Evolutionary conservation across 768 basidiomycete genomes (phyloP).

Genomic region (Stropharia rugosoannulata): DNA sequence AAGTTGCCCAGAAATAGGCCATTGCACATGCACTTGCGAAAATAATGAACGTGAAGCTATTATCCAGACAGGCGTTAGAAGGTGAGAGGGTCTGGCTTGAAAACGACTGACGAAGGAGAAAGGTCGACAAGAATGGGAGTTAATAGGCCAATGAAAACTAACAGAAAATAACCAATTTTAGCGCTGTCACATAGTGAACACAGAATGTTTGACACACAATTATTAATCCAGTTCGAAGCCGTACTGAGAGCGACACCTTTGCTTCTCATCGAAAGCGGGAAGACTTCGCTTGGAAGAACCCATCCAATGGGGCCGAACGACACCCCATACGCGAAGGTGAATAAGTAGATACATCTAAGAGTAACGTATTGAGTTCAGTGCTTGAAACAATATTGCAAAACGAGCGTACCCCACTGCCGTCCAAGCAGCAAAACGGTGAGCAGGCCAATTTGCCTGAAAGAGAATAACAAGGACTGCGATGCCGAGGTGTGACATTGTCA

Average conservation of each 20-base stretch:
- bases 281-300: constrained; percentile 84
- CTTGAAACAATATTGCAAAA: not conserved
- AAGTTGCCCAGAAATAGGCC: constrained; percentile 72
- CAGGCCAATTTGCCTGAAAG: constrained; percentile 57
- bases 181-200: too few relatives aligned
- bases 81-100: not conserved
- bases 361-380: not conserved
- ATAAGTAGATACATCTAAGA: constrained; percentile 62
- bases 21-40: constrained; percentile 65
- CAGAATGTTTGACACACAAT: constrained; percentile 45
- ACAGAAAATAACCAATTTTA: not conserved
- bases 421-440: constrained; percentile 63
- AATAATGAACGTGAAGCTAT: constrained; percentile 65
- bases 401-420: constrained; percentile 57
- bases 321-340: constrained; percentile 76
- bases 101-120: constrained; percentile 51
- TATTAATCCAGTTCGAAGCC: constrained; percentile 85
- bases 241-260: constrained; percentile 84
- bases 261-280: constrained; percentile 74
- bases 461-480: constrained; percentile 62
- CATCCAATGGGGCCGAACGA: constrained; percentile 82
- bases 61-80: not conserved
- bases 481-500: constrained; percentile 62
- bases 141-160: constrained; percentile 75
- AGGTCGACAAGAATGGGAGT: constrained; percentile 65